Base-by-base conservation (phyloP, 345 rosid genomes). In the Linum usitatissimum region DNA sequence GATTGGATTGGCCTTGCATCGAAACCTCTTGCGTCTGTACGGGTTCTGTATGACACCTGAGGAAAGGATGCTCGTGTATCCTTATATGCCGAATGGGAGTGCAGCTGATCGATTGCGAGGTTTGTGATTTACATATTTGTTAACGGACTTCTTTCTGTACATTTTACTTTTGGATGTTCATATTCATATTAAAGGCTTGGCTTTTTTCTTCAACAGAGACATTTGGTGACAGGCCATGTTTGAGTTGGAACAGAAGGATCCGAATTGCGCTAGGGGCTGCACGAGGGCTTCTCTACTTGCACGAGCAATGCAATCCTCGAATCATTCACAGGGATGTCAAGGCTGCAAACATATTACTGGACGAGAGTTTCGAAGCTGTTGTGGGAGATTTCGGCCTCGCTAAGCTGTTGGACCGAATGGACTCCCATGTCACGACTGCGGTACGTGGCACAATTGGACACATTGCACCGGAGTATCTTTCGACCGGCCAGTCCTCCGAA, bases 351-450 rank as follows among this genome's bases (percentile, higher is more conserved):
- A 87, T 92, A 58, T 70, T 92, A 28, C 96, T 89, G 28, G 97
- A 92, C 49, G 96, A 86, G 70, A 80, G 88, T 70, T 89, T 87
- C 67, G 97, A 93, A 81, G 96, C 95, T 23, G 86, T 92, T 6
- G 98, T 92, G 34, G 97, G 98, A 13, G 97, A 92, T 70, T 92
- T 92, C 66, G 97, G 98, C 34, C 87, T 92, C 0, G 97, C 97
- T 12, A 92, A 92, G 76, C 79, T 92, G 60, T 66, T 92, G 63
- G 98, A 93, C 72, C 75, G 76, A 64, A 76, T 84, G 66, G 97
- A 89, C 72, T 87, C 97, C 14, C 98, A 92, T 57, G 94, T 92
- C 58, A 92, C 98, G 3, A 87, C 99, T 1, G 97, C 97, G 0
- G 97, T 93, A 2, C 82, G 97, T 60, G 99, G 99, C 19, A 93